Base-by-base conservation (phyloP, 2,329 filamentous ascomycete genomes). In the Mycosphaerella sp. region DNA sequence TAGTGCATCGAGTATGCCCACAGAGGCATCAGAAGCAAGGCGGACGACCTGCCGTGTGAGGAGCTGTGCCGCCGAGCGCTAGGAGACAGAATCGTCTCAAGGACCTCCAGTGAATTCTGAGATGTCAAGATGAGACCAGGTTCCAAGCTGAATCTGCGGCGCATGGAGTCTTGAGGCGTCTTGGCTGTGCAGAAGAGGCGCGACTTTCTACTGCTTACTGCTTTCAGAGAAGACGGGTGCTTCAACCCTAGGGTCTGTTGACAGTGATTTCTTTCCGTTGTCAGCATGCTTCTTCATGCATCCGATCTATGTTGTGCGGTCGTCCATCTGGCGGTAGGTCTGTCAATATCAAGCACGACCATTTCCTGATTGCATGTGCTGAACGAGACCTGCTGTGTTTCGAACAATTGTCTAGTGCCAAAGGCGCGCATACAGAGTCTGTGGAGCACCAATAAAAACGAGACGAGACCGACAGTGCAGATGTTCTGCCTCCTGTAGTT, bases 111-210 rank as follows among this genome's bases (percentile, higher is more conserved):
- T 55, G 36, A 36, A 41, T 45, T 29, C 31, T 41, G 17, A 39
- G 23, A 43, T 38, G 32, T 48, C 17, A 42, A 40, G 31, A 14
- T 44, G 48, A 42, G 45, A 51, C 48, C n/a, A 26, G 31, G 44
- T 47, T 51, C 53, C 43, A 40, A 51, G 53, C 42, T 45, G 26
- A 42, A 55, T 45, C 43, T 48, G 48, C 43, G 53, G 53, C 53
- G 46, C 14, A 48, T 42, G 44, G 48, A 43, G 31, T 34, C 44
- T 42, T 44, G 45, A 46, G 47, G 42, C 43, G 53, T 40, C 43
- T 55, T 55, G 53, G 53, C 48, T 17, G 17, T 39, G 26, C 26
- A 29, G 31, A 41, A 44, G 40, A 39, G 40, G 26, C 26, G 34
- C 42, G 29, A 14, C n/a, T 10, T 17, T 26, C 12, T n/a, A 36